These are phyloP conservation scores for Xylaria sp. DNA, from an alignment of 495 filamentous ascomycete species.

Conservation along the genomic window DNA sequence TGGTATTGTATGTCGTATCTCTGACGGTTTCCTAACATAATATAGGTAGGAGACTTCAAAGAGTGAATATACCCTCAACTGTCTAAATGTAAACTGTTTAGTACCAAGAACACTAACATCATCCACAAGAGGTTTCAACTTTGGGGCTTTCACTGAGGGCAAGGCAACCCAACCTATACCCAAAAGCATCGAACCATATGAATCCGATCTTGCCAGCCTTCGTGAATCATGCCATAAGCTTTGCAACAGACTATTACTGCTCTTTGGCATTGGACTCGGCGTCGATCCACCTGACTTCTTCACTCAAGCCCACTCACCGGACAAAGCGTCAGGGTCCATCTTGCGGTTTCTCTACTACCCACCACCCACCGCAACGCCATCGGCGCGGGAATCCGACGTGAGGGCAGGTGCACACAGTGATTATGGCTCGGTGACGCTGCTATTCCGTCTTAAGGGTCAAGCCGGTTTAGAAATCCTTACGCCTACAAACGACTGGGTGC, in stretches of 20 bases:
- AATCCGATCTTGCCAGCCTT: slow-evolving; percentile 70
- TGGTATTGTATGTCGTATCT: not conserved
- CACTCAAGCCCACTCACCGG: slow-evolving; percentile 67
- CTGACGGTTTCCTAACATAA: slow-evolving; percentile 14
- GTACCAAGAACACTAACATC: slow-evolving; percentile 11
- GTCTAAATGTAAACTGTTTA: not conserved
- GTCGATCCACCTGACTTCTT: slow-evolving; percentile 75
- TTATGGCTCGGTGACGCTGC: slow-evolving; percentile 85
- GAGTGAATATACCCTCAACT: slow-evolving; percentile 63
- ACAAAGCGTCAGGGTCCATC: slow-evolving; percentile 71
- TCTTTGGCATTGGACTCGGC: slow-evolving; percentile 78
- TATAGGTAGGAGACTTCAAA: slow-evolving; percentile 87
- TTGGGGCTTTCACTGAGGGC: slow-evolving; percentile 75
- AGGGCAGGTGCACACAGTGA: slow-evolving; percentile 92
- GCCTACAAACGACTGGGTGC: slow-evolving; percentile 58
- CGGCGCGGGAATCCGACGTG: slow-evolving; percentile 72
- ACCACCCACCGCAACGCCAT: slow-evolving; percentile 68
- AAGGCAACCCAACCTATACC: slow-evolving; percentile 86
- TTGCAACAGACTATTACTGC: slow-evolving; percentile 71
- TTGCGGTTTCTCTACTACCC: slow-evolving; percentile 87
- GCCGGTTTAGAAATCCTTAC: slow-evolving; percentile 86
- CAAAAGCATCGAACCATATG: slow-evolving; percentile 62
- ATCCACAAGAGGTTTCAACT: slow-evolving; percentile 86
- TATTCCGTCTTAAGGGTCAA: slow-evolving; percentile 85
- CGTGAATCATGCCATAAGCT: slow-evolving; percentile 72